Conservation (phyloP, 148 eudicot species). For the Polygonum aviculare region DNA sequence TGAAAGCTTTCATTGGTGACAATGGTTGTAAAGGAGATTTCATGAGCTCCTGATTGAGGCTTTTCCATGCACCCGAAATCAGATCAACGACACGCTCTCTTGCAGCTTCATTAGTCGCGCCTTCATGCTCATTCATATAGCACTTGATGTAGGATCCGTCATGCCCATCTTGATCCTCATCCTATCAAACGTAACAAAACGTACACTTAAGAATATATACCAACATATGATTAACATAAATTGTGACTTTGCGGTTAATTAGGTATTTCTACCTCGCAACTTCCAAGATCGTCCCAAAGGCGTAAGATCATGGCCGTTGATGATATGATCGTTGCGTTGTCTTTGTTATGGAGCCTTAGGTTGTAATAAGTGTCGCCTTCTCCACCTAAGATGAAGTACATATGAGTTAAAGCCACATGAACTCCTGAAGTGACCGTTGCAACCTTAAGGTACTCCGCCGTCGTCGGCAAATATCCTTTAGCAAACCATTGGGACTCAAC, state of each 20-base stretch:
- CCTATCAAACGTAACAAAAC: constrained; percentile 19
- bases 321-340: constrained; percentile 20
- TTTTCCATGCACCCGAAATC: constrained; percentile 47
- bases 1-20: constrained; percentile 11
- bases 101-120: constrained; percentile 22
- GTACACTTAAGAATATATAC: too few relatives aligned
- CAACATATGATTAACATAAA: too few relatives aligned
- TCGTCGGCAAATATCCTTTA: constrained; percentile 27
- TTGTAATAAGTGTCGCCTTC: constrained; percentile 9
- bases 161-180: constrained; percentile 41
- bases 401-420: constrained; percentile 26
- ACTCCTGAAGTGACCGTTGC: constrained; percentile 44
- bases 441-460: constrained; percentile 45
- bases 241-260: neutral
- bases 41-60: constrained; percentile 27
- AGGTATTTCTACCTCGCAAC: neutral
- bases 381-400: constrained; percentile 46
- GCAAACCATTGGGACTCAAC: constrained; percentile 61
- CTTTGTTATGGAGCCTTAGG: neutral
- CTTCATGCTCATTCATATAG: constrained; percentile 40
- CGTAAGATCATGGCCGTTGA: constrained; percentile 49
- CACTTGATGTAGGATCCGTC: constrained; percentile 52
- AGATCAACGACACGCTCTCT: constrained; percentile 17
- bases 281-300: constrained; percentile 42
- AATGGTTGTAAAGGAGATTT: constrained; percentile 17